Evolutionary conservation across 306 rosid genomes (phyloP).

Genomic region (Hylodesmum podocarpum): DNA sequence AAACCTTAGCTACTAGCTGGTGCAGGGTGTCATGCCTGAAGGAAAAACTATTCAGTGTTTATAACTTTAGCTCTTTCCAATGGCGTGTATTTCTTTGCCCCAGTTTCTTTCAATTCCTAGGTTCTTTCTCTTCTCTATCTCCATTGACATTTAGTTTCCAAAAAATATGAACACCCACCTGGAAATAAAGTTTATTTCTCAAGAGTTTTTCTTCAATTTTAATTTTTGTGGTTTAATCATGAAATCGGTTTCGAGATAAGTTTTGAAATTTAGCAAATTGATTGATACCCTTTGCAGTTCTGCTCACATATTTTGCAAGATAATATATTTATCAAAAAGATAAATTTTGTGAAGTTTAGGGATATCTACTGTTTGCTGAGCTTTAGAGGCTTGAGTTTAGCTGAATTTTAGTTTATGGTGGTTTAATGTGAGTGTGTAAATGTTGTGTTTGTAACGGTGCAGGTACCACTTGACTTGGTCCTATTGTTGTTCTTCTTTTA

Average conservation of each 20-base stretch:
- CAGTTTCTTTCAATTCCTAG: slow-evolving; percentile 68
- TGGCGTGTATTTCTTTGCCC: slow-evolving; percentile 64
- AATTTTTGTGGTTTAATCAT: background rate
- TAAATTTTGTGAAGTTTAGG: background rate
- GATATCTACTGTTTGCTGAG: background rate
- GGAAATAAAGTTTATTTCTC: background rate
- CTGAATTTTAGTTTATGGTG: slow-evolving; percentile 17
- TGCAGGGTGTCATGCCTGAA: slow-evolving; percentile 34
- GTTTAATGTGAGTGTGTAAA: slow-evolving; percentile 30
- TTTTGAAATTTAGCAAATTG: background rate
- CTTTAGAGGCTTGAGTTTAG: background rate
- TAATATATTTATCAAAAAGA: no score
- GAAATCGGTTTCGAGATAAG: slow-evolving; percentile 21
- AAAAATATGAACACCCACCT: background rate
- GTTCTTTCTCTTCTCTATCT: slow-evolving; percentile 40
- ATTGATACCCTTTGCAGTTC: background rate
- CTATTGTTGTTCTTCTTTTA: slow-evolving; percentile 30
- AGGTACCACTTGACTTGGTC: slow-evolving; percentile 61
- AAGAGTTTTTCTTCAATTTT: background rate
- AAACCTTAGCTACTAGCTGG: slow-evolving; percentile 30
- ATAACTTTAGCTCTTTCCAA: slow-evolving; percentile 39
- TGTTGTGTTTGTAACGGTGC: slow-evolving; percentile 31
- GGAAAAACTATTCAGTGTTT: slow-evolving; percentile 24
- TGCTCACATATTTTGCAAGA: background rate
- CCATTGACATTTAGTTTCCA: background rate